phyloP scores from a whole-genome alignment of 768 basidiomycete species.

The Lyophyllum semitale region DNA sequence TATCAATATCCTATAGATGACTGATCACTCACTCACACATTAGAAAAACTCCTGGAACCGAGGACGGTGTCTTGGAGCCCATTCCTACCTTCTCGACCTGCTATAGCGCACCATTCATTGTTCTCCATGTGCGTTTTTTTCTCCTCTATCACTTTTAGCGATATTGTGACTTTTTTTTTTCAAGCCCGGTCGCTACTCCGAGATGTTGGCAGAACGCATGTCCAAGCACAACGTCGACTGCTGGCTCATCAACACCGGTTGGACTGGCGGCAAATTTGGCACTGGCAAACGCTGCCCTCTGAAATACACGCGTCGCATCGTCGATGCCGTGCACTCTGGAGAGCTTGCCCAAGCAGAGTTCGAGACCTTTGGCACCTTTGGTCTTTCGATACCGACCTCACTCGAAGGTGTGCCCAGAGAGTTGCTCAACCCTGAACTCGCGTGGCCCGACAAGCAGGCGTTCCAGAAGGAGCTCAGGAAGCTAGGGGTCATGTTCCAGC shows the following conservation, averaged over 20 bases:
- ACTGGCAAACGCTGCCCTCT: conserved; percentile 93
- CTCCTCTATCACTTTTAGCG: not conserved
- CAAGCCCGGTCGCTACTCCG: conserved; percentile 91
- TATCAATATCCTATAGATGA: not conserved
- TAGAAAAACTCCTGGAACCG: conserved; percentile 97
- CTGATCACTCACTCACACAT: conserved; percentile 19
- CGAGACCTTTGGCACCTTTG: conserved; percentile 83
- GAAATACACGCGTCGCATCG: conserved; percentile 92
- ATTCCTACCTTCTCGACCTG: conserved; percentile 99
- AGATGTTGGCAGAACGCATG: conserved; percentile 97
- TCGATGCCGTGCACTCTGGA: conserved; percentile 96
- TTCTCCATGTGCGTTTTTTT: conserved; percentile 76
- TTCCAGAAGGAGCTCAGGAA: conserved; percentile 89
- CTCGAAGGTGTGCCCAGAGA: conserved; percentile 89
- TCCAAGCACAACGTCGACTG: conserved; percentile 84
- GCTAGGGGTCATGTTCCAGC: conserved; percentile 90
- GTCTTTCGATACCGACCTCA: conserved; percentile 78
- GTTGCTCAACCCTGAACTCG: conserved; percentile 83
- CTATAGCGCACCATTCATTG: conserved; percentile 99
- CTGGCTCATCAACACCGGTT: conserved; percentile 99
- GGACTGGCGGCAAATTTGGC: conserved; percentile 94
- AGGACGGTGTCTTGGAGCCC: conserved; percentile 96
- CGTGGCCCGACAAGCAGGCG: conserved; percentile 88
- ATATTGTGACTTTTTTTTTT: conserved; percentile 1
- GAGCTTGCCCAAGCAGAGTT: conserved; percentile 85